These are phyloP conservation scores for Annona cherimola DNA, from an alignment of 164 flowering plant species.

Conservation along the genomic window DNA sequence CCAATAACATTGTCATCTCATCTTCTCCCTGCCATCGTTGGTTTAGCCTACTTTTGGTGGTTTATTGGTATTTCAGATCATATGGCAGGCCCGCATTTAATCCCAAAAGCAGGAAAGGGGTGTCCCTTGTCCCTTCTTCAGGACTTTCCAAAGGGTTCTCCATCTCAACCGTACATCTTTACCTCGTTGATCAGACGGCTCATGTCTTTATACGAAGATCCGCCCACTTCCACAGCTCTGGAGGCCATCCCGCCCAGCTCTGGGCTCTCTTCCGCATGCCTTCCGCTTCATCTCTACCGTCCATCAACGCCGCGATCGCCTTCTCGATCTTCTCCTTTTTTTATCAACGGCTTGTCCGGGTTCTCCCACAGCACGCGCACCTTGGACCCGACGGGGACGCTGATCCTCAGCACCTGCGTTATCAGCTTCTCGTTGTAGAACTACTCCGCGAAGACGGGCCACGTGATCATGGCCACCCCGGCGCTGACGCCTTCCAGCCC, in stretches of 20 bases:
- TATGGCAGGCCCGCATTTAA: too few relatives aligned
- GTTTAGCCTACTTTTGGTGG: too few relatives aligned
- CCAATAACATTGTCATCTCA: too few relatives aligned
- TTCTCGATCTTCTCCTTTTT: constrained; percentile 14
- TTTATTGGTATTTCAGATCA: too few relatives aligned
- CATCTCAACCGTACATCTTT: neutral
- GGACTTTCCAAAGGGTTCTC: too few relatives aligned
- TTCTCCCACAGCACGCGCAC: neutral
- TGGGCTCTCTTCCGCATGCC: constrained; percentile 22
- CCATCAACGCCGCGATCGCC: constrained; percentile 26
- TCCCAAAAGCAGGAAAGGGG: too few relatives aligned
- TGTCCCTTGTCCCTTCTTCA: too few relatives aligned
- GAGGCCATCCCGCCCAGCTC: constrained; percentile 22
- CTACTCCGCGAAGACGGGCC: constrained; percentile 62
- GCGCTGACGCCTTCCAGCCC: constrained; percentile 42
- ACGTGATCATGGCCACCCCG: constrained; percentile 56
- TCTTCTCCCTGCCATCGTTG: too few relatives aligned
- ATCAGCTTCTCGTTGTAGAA: constrained; percentile 50
- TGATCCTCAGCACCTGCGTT: constrained; percentile 34
- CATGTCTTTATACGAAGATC: constrained; percentile 30
- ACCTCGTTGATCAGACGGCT: constrained; percentile 18
- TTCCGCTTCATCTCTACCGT: constrained; percentile 20
- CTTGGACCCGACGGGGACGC: constrained; percentile 25
- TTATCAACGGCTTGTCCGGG: neutral
- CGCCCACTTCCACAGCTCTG: constrained; percentile 30